These are phyloP conservation scores for Avicennia marina DNA, from an alignment of 257 asterid genomes.

Conservation along the genomic window DNA sequence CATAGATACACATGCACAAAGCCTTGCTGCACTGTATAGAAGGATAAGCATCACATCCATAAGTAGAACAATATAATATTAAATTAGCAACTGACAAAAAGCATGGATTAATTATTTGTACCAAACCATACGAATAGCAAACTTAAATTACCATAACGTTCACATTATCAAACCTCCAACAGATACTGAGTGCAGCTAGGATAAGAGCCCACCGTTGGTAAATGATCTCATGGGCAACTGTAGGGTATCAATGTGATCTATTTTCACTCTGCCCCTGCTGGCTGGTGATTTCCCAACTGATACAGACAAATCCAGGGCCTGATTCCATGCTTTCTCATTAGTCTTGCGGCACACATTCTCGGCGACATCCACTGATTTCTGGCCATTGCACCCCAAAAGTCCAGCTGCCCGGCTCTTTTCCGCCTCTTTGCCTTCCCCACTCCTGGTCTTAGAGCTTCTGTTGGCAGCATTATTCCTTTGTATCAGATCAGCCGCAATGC, in stretches of 20 bases:
- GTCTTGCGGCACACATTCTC: constrained; percentile 28
- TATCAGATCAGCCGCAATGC: constrained; percentile 16
- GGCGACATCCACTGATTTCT: constrained; percentile 52
- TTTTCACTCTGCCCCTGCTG: background rate
- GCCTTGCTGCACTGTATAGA: constrained; percentile 18
- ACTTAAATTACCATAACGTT: background rate
- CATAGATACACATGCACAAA: constrained; percentile 16
- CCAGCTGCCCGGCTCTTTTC: constrained; percentile 31
- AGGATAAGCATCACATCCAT: background rate
- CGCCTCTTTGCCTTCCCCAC: constrained; percentile 10
- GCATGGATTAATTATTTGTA: background rate
- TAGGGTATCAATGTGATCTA: background rate
- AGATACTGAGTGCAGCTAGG: background rate
- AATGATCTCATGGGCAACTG: constrained; percentile 4
- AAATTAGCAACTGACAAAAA: background rate
- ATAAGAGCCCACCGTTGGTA: background rate
- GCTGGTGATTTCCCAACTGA: constrained; percentile 12
- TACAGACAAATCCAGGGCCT: constrained; percentile 10
- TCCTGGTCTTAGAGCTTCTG: constrained; percentile 5
- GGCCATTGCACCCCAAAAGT: constrained; percentile 62
- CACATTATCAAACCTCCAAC: background rate
- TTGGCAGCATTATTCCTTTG: background rate
- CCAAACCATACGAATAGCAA: background rate
- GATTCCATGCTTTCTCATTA: constrained; percentile 14
- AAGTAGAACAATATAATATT: background rate